These are phyloP conservation scores for Rhodosporidiobolus odoratus DNA, from an alignment of 768 basidiomycete genomes.

Conservation along the genomic window DNA sequence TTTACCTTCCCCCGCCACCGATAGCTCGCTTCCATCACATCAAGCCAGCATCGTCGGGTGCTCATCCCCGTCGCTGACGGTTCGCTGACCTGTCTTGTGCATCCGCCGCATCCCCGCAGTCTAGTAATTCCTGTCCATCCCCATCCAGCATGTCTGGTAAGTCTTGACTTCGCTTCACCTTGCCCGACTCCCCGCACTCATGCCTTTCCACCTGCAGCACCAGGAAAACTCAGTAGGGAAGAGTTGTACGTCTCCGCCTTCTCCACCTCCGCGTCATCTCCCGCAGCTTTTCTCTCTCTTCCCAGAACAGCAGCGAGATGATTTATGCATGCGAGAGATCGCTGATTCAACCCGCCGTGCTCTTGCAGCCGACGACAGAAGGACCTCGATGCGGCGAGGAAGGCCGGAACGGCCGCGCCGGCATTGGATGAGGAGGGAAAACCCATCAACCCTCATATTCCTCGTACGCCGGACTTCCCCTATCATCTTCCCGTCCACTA, in stretches of 20 bases:
- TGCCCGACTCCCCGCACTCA: neutral
- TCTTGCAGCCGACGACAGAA: conserved; percentile 56
- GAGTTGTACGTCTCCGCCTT: conserved; percentile 22
- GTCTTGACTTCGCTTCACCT: neutral
- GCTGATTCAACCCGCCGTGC: no score
- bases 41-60: no score
- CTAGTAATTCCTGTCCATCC: no score
- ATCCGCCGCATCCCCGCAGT: no score
- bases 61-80: no score
- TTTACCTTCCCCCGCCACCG: no score
- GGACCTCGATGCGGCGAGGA: conserved; percentile 94
- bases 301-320: neutral
- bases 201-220: neutral
- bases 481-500: no score
- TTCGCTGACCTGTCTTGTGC: no score
- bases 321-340: neutral
- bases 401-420: conserved; percentile 95
- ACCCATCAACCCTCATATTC: conserved; percentile 98
- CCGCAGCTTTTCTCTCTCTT: neutral
- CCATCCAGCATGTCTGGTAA: no score
- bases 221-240: conserved; percentile 37
- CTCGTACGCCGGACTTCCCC: conserved; percentile 62
- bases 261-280: neutral
- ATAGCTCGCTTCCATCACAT: no score
- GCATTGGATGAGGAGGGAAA: conserved; percentile 91